Percentiles rank a stretch among this genome's conserved stretches.
Conservation (phyloP, 176 grass and related monocot genomes). For the Tuctoria greenei region DNA sequence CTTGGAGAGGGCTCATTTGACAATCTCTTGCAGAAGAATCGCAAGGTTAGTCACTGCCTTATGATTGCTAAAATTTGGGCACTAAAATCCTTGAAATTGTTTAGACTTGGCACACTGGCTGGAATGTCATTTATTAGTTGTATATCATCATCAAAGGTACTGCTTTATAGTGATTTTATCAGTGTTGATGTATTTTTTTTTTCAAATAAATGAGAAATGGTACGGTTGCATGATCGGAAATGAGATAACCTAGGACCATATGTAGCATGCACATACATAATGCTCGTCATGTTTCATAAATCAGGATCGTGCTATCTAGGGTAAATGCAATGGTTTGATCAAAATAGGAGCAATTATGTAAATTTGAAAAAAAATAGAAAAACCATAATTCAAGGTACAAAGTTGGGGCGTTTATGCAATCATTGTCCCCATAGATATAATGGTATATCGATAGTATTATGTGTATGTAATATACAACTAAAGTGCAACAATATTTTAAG, state of each 20-base stretch:
- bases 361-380: too few relatives aligned
- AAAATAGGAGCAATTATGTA: too few relatives aligned
- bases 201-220: not conserved
- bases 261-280: not conserved
- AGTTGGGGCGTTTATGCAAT: too few relatives aligned
- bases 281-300: not conserved
- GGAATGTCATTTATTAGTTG: not conserved
- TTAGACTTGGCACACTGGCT: not conserved
- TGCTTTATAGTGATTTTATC: too few relatives aligned
- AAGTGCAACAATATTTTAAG: not conserved
- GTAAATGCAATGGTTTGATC: too few relatives aligned
- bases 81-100: not conserved
- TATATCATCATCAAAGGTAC: not conserved
- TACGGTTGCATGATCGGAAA: too few relatives aligned
- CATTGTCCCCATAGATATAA: too few relatives aligned
- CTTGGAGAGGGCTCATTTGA: slow-evolving; percentile 5
- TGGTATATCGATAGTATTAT: not conserved
- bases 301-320: not conserved
- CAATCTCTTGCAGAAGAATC: slow-evolving; percentile 36
- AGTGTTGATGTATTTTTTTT: too few relatives aligned
- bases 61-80: not conserved
- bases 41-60: slow-evolving; percentile 50
- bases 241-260: not conserved
- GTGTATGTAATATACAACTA: not conserved
- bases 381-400: too few relatives aligned